These are phyloP conservation scores for Astrothelium subdiscretum DNA, from an alignment of 495 filamentous ascomycete species.

Conservation along the genomic window DNA sequence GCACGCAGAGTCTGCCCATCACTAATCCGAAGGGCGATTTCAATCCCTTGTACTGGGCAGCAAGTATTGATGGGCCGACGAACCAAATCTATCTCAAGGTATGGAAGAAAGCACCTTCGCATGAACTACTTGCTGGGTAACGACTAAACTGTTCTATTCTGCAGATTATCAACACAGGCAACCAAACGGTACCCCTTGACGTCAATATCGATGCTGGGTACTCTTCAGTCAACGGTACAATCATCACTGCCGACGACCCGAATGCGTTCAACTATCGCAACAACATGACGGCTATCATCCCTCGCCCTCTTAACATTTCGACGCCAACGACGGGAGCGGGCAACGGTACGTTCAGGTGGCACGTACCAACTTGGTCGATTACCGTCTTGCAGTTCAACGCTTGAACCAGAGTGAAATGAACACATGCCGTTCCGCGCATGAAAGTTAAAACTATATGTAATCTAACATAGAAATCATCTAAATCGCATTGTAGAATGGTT, in stretches of 20 bases:
- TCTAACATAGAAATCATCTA: too few relatives aligned
- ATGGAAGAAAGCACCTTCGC: neutral
- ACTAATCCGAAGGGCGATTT: conserved; percentile 23
- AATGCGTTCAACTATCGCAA: conserved; percentile 29
- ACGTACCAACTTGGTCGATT: conserved; percentile 6
- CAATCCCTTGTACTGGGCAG: conserved; percentile 37
- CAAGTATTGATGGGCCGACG: conserved; percentile 20
- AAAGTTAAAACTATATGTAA: too few relatives aligned
- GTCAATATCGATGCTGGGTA: conserved; percentile 22
- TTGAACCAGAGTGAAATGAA: too few relatives aligned
- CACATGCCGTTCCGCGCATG: too few relatives aligned
- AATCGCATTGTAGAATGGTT: too few relatives aligned
- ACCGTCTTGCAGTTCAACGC: conserved; percentile 8
- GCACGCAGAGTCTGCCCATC: conserved; percentile 36
- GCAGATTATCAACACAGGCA: conserved; percentile 20
- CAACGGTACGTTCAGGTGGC: conserved; percentile 4
- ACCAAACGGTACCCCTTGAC: conserved; percentile 25
- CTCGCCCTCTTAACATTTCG: neutral
- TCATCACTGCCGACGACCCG: conserved; percentile 27
- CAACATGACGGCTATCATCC: conserved; percentile 21
- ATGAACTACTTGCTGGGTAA: too few relatives aligned
- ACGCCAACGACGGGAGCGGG: neutral
- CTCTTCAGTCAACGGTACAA: conserved; percentile 28
- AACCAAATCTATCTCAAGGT: conserved; percentile 25
- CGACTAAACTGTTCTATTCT: neutral